Base-by-base conservation (phyloP, 2,329 filamentous ascomycete species). In the Cercospora zeae-maydis region DNA sequence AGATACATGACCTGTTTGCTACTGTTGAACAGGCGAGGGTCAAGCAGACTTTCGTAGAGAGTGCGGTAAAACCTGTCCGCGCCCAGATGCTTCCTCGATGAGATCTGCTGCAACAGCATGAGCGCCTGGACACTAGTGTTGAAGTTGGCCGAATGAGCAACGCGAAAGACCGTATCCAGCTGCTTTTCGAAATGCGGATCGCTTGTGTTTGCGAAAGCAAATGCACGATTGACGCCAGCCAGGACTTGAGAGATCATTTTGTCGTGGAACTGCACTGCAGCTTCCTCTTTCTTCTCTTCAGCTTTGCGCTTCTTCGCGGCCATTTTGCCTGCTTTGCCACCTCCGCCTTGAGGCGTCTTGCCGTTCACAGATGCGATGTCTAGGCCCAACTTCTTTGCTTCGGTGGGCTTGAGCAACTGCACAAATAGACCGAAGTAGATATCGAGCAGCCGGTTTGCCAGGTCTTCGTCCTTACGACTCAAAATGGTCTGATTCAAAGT, bases 141-240 rank as follows among this genome's bases (percentile, higher is more conserved):
- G 84, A 99, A 98, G 77, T 99, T 99, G 61, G 93, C 92, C 0
- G 93, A 98, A 78, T 99, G 95, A 0, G 95, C 96, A 72, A 99
- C 95, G 71, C 87, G 88, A 83, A 97, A 99, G 27, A 99, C 84
- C 2, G 93, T 97, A 74, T 98, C 90, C 62, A 99, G 85, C 73
- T 99, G 93, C 63, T 88, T 87, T 72, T 96, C 91, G 68, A 98
- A 86, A 24, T 87, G 90, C 47, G 87, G 85, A 69, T 91, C 87
- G 72, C 95, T 91, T 1, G 90, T 87, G 67, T 89, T 88, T 10
- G 92, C 90, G 76, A 97, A 99, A 0, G 96, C 95, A 70, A 96
- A 93, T 8, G 95, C 93, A 69, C 95, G 90, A 77, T 99, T 99
- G 67, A 99, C 92, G 70, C 95, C 95, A 11, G 92, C 96, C 71